Percentiles rank a stretch among this genome's conserved stretches.
These are phyloP conservation scores for Leishmania martiniquensis DNA, from an alignment of 208 protist species.

Conservation along the genomic window DNA sequence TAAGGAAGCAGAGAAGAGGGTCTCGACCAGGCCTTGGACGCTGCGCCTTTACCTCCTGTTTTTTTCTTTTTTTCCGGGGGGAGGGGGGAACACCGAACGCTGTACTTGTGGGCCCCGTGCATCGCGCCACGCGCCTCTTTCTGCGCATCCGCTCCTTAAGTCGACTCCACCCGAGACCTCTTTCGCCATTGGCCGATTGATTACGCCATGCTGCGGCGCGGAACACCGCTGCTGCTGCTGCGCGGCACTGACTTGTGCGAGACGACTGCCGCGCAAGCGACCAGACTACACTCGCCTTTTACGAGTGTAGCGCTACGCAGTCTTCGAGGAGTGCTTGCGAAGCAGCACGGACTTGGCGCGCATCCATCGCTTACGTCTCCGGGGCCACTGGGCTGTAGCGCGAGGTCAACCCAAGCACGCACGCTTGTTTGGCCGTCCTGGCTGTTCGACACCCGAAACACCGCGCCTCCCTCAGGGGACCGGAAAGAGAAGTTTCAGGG, in stretches of 20 bases:
- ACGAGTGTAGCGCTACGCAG: slow-evolving; percentile 5
- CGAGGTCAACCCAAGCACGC: slow-evolving; percentile 8
- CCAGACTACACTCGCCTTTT: not conserved
- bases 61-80: not conserved
- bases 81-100: no score
- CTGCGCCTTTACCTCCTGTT: no score
- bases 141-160: not conserved
- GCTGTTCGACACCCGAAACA: slow-evolving; percentile 11
- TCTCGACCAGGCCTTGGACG: not conserved
- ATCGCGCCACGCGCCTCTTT: not conserved
- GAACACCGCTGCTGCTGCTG: slow-evolving; percentile 6
- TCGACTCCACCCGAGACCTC: not conserved
- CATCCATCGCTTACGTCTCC: not conserved
- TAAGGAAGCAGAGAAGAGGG: not conserved
- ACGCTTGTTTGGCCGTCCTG: slow-evolving; percentile 26
- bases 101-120: not conserved
- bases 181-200: not conserved
- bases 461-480: slow-evolving; percentile 17
- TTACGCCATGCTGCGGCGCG: not conserved
- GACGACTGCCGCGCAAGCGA: not conserved
- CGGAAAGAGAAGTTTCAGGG: slow-evolving; percentile 16
- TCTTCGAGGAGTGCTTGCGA: slow-evolving; percentile 1
- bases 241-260: slow-evolving; percentile 1
- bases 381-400: not conserved
- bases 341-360: not conserved